Conservation (phyloP, 768 basidiomycete genomes). For the Hygrocybe coccinea region DNA sequence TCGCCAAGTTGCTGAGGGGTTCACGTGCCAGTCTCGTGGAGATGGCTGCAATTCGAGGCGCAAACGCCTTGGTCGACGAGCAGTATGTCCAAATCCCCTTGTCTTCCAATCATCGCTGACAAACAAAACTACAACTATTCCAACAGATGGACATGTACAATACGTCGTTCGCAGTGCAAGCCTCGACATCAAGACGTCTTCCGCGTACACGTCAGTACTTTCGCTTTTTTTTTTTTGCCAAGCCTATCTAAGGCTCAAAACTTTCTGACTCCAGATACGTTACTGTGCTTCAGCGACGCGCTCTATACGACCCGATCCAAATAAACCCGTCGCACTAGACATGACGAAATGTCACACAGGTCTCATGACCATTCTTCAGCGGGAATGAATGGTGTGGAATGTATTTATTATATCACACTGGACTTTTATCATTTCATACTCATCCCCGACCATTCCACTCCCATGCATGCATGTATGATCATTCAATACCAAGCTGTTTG, state of each 20-base stretch:
- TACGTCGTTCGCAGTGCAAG: slow-evolving; percentile 48
- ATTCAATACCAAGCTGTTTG: background rate
- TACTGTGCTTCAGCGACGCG: slow-evolving; percentile 59
- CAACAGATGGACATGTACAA: slow-evolving; percentile 59
- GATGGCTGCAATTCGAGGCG: slow-evolving; percentile 45
- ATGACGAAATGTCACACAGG: slow-evolving; percentile 60
- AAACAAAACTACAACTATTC: background rate
- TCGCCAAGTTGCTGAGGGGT: slow-evolving; percentile 50
- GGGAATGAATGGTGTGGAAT: slow-evolving; percentile 16
- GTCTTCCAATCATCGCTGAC: slow-evolving; percentile 7
- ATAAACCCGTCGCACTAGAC: slow-evolving; percentile 57
- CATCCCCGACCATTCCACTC: background rate
- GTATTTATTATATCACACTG: background rate
- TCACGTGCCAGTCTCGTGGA: slow-evolving; percentile 50
- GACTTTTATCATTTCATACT: background rate
- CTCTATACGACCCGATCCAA: slow-evolving; percentile 49
- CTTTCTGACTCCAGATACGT: slow-evolving; percentile 42
- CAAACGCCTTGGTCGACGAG: slow-evolving; percentile 63
- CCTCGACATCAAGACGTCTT: slow-evolving; percentile 45
- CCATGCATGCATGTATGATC: background rate
- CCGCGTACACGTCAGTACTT: slow-evolving; percentile 53
- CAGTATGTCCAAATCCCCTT: slow-evolving; percentile 43
- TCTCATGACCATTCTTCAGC: slow-evolving; percentile 65
- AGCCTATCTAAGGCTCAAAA: background rate
- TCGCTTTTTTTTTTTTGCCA: slow-evolving; percentile 1